A percentile compares a stretch with the other conserved stretches of the same genome.
phyloP scores from a whole-genome alignment of 192 early-diverging fungal species.

The Coemansia sp. region DNA sequence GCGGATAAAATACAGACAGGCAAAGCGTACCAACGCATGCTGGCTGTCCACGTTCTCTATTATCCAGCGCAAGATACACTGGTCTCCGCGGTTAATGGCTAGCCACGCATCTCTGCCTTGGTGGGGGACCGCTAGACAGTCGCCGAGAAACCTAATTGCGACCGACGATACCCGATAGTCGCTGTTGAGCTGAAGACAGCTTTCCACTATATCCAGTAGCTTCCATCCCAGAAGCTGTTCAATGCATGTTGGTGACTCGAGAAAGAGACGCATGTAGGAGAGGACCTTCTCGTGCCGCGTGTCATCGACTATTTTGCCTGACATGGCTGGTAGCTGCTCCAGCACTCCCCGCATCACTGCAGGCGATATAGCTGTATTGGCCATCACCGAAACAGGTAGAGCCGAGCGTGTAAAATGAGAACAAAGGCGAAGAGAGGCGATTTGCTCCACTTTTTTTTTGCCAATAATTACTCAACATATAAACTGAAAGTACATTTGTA shows the following conservation, averaged over 20 bases:
- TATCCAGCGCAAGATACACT: conserved; percentile 21
- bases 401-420: background rate
- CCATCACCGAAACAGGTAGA: conserved; percentile 9
- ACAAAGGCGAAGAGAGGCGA: no score
- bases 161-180: conserved; percentile 44
- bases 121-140: conserved; percentile 2
- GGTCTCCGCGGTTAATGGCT: background rate
- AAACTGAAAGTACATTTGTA: background rate
- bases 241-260: conserved; percentile 11
- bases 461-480: background rate
- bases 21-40: conserved; percentile 42
- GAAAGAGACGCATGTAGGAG: conserved; percentile 59
- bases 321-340: conserved; percentile 66
- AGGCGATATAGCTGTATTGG: conserved; percentile 42
- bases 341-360: conserved; percentile 55
- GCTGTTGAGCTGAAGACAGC: conserved; percentile 25
- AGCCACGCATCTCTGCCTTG: conserved; percentile 4
- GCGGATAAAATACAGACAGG: conserved; percentile 34
- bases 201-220: background rate
- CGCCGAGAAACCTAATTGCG: conserved; percentile 43
- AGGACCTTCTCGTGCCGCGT: conserved; percentile 78
- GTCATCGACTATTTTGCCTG: conserved; percentile 72
- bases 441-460: background rate
- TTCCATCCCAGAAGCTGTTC: conserved; percentile 29
- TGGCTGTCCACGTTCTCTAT: conserved; percentile 30